Conservation (phyloP, 108 stramenopile genomes). For the Fistulifera pelliculosa region DNA sequence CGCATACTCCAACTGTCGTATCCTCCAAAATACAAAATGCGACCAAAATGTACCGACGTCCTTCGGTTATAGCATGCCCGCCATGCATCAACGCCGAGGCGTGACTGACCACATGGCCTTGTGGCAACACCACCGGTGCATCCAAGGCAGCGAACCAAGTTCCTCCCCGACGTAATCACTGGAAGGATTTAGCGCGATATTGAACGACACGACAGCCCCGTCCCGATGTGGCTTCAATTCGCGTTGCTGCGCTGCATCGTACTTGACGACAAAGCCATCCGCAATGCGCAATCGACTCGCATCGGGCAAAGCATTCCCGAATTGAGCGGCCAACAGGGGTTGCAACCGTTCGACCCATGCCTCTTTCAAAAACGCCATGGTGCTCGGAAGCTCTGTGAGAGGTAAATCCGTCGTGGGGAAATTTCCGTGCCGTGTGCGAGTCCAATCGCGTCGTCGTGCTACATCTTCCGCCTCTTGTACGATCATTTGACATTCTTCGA, state of each 20-base stretch:
- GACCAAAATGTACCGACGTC: conserved; percentile 60
- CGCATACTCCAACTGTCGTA: conserved; percentile 48
- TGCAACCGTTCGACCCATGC: conserved; percentile 39
- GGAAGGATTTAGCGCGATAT: conserved; percentile 59
- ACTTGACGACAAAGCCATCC: conserved; percentile 85
- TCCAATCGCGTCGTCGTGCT: conserved; percentile 49
- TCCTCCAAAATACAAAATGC: conserved; percentile 53
- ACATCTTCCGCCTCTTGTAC: conserved; percentile 34
- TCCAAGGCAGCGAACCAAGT: conserved; percentile 47
- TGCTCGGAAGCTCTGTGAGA: too few relatives aligned
- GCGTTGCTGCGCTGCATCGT: conserved; percentile 57
- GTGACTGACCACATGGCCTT: conserved; percentile 46
- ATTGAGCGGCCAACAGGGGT: conserved; percentile 33
- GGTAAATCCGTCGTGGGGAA: conserved; percentile 64
- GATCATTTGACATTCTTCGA: conserved; percentile 32
- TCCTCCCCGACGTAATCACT: conserved; percentile 69
- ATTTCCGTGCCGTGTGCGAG: conserved; percentile 56
- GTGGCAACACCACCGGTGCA: conserved; percentile 24
- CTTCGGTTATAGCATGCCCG: conserved; percentile 48
- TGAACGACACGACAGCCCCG: conserved; percentile 63
- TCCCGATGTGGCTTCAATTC: conserved; percentile 74
- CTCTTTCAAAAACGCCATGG: conserved; percentile 24
- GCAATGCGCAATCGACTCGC: conserved; percentile 34
- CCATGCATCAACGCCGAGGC: conserved; percentile 50
- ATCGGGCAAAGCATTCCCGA: conserved; percentile 33